Evolutionary conservation across 2,329 filamentous ascomycete genomes (phyloP), one percentile per base, ranked within the genome.

Genomic region (Ophiostoma perfectum): DNA sequence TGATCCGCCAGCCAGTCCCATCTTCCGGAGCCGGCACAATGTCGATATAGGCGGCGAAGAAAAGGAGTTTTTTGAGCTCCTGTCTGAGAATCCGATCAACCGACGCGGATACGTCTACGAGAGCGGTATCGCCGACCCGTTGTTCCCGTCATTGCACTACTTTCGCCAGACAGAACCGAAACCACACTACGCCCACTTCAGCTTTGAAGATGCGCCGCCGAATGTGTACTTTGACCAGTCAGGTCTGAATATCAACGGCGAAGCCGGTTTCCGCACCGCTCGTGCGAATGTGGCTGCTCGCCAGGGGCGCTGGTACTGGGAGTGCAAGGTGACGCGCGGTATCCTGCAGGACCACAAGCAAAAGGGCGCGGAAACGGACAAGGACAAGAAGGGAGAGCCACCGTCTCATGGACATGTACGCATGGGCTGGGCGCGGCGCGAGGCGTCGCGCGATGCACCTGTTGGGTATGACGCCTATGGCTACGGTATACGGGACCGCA

Each of bases 381-480:
- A 27, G 6, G 58, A 41, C 6, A 62, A 60, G 45, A 39, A 52
- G 62, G 77, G 77, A 45, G 82, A 81, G 63, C 76, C 78, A 16
- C 80, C 82, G 11, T 81, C 83, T 66, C 83, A 81, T 60, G 84
- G 82, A 74, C 91, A 84, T 75, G 89, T 98, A 38, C 90, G 95
- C 7, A 86, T 98, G 76, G 96, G 96, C 3, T 98, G 92, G 81
- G 90, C 91, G 2, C 81, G 92, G 70, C 83, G 92, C 65, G 92
- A 96, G 76, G 91, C 92, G 11, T 90, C 90, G 0, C 80, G 95
- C 1, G 92, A 96, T 77, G 90, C 89, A 0, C 92, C 92, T 0
- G 91, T 95, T 0, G 92, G 92, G 0, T 95, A 92, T 73, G 92
- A 96, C 75, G 90, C 90, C 58, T 97, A 98, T 79, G 96, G 93